Evolutionary conservation across 768 basidiomycete genomes (phyloP).

Genomic region (Hemileccinum impolitum): DNA sequence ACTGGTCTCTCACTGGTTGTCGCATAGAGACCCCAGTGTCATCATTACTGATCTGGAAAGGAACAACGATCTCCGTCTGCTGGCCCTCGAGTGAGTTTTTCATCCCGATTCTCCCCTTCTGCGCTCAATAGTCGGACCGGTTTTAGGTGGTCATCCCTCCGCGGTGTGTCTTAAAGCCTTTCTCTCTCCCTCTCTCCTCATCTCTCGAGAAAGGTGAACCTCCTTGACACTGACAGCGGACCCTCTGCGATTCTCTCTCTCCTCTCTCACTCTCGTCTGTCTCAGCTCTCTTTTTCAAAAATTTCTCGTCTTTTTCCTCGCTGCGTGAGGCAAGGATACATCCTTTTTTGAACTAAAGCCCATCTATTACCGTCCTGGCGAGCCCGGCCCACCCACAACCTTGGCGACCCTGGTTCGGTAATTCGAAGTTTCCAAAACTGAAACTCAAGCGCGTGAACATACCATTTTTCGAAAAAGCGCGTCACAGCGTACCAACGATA

Average conservation of each 20-base stretch:
- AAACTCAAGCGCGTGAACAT: conserved; percentile 23
- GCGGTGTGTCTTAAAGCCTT: conserved; percentile 48
- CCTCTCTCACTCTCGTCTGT: conserved; percentile 9
- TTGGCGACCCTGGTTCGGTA: conserved; percentile 78
- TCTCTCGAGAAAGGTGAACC: conserved; percentile 60
- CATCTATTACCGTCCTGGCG: conserved; percentile 50
- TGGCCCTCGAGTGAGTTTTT: conserved; percentile 68
- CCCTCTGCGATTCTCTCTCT: conserved; percentile 2
- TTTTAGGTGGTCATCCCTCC: conserved; percentile 72
- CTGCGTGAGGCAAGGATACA: conserved; percentile 66
- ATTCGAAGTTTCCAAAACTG: conserved; percentile 41
- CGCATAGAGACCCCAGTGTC: conserved; percentile 40
- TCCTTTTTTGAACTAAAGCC: conserved; percentile 52
- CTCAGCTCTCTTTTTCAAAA: not conserved
- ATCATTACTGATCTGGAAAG: conserved; percentile 76
- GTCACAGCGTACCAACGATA: conserved; percentile 25
- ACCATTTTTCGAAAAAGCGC: conserved; percentile 25
- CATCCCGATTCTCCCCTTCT: conserved; percentile 20
- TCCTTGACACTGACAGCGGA: conserved; percentile 51
- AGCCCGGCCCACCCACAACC: conserved; percentile 60
- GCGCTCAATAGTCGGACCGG: conserved; percentile 12
- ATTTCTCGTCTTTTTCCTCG: conserved; percentile 58
- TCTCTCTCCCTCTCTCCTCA: conserved; percentile 13
- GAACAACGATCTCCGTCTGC: conserved; percentile 76
- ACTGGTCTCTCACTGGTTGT: conserved; percentile 23